A percentile compares a stretch with the other conserved stretches of the same genome.
Conservation (phyloP, 73 alveolate genomes). For the Paramecium primaurelia region DNA sequence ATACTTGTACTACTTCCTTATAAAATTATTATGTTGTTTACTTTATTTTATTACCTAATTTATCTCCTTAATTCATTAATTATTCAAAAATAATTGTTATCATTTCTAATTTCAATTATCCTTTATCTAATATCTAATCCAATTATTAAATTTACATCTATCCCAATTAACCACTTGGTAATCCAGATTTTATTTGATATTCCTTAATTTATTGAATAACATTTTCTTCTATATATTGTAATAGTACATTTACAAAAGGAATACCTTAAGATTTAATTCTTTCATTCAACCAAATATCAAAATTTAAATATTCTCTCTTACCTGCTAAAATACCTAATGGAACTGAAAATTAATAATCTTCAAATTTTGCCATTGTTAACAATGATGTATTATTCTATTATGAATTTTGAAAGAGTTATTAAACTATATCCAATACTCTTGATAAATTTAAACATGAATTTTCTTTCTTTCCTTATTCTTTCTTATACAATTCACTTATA, state of each 20-base stretch:
- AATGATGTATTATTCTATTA: constrained; percentile 74
- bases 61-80: constrained; percentile 69
- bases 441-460: constrained; percentile 57
- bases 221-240: constrained; percentile 88
- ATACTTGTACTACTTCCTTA: constrained; percentile 69
- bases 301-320: constrained; percentile 96
- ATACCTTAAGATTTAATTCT: constrained; percentile 85
- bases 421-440: constrained; percentile 51
- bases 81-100: constrained; percentile 85
- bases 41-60: constrained; percentile 68
- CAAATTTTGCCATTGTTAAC: constrained; percentile 82
- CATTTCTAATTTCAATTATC: constrained; percentile 87
- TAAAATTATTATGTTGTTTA: constrained; percentile 67
- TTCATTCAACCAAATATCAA: constrained; percentile 91
- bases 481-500: constrained; percentile 53
- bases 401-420: neutral
- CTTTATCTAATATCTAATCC: constrained; percentile 81
- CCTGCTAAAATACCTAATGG: constrained; percentile 94
- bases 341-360: constrained; percentile 91
- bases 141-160: constrained; percentile 17
- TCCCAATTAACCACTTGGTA: neutral
- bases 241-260: constrained; percentile 85
- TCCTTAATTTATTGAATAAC: constrained; percentile 76
- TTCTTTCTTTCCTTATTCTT: constrained; percentile 54
- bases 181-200: constrained; percentile 39